Conservation (phyloP, 352 stramenopile genomes). For the Blastocystis sp. region DNA sequence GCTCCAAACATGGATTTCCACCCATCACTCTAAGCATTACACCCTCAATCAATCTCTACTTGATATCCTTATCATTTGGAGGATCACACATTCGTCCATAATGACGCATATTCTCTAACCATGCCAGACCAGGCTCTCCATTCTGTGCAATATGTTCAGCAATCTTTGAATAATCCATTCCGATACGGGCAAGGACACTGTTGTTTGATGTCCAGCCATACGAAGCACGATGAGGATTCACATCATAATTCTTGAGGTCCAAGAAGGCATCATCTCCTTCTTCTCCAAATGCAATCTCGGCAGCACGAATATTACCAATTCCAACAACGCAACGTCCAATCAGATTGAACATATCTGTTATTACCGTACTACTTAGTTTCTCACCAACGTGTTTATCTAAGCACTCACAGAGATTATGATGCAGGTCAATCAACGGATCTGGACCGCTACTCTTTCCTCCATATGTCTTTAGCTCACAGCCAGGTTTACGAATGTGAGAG, state of each 20-base stretch:
- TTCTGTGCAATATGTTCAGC: constrained; percentile 76
- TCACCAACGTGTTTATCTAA: constrained; percentile 70
- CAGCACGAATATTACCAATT: constrained; percentile 80
- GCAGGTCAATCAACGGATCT: constrained; percentile 72
- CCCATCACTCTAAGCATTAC: constrained; percentile 68
- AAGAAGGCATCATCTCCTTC: constrained; percentile 74
- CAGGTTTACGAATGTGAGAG: constrained; percentile 73
- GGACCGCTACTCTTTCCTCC: constrained; percentile 79
- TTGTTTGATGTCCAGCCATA: constrained; percentile 88
- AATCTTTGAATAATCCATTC: constrained; percentile 82
- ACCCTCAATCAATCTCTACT: constrained; percentile 60
- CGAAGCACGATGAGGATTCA: constrained; percentile 76
- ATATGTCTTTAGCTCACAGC: constrained; percentile 76
- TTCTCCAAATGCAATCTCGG: constrained; percentile 83
- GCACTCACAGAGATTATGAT: constrained; percentile 70
- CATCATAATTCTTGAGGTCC: constrained; percentile 80
- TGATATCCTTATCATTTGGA: constrained; percentile 74
- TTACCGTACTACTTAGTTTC: constrained; percentile 71
- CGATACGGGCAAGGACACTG: constrained; percentile 80
- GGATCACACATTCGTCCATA: constrained; percentile 80
- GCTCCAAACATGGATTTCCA: constrained; percentile 83
- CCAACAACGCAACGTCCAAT: constrained; percentile 80
- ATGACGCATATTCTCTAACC: constrained; percentile 83
- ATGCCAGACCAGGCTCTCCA: constrained; percentile 83
- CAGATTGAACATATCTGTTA: constrained; percentile 84